phyloP scores from a whole-genome alignment of 2,329 filamentous ascomycete species.

The Xenoacremonium recifei region DNA sequence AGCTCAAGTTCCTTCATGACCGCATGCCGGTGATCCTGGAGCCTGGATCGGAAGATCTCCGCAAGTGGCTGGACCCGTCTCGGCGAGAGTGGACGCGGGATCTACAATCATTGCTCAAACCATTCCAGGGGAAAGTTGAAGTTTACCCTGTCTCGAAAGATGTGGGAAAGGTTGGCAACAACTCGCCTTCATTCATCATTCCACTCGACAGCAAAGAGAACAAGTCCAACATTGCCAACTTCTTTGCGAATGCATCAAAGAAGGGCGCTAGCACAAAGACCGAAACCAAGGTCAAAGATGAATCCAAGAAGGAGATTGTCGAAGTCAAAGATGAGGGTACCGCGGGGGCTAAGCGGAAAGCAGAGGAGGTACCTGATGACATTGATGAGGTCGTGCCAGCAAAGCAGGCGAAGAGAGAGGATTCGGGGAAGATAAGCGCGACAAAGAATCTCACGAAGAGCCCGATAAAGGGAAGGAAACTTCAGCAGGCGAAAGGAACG shows the following conservation, averaged over 20 bases:
- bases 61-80: constrained; percentile 74
- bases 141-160: constrained; percentile 85
- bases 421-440: constrained; percentile 35
- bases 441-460: constrained; percentile 39
- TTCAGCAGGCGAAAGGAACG: constrained; percentile 30
- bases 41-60: constrained; percentile 67
- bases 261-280: constrained; percentile 18
- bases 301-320: neutral
- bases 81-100: constrained; percentile 73
- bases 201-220: constrained; percentile 84
- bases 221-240: constrained; percentile 91
- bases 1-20: constrained; percentile 84
- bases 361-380: constrained; percentile 9
- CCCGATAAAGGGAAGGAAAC: constrained; percentile 68
- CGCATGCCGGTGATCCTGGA: constrained; percentile 95
- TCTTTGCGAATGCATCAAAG: constrained; percentile 66
- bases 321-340: neutral
- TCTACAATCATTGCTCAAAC: constrained; percentile 75
- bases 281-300: constrained; percentile 1
- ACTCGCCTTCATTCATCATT: constrained; percentile 79
- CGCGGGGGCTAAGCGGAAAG: constrained; percentile 23
- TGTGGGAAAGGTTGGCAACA: constrained; percentile 92
- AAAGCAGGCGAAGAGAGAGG: constrained; percentile 22
- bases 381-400: constrained; percentile 20
- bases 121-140: constrained; percentile 76